A percentile compares a stretch with the other conserved stretches of the same genome.
phyloP scores from a whole-genome alignment of 352 stramenopile species.

The Globisporangium orthogonon region DNA sequence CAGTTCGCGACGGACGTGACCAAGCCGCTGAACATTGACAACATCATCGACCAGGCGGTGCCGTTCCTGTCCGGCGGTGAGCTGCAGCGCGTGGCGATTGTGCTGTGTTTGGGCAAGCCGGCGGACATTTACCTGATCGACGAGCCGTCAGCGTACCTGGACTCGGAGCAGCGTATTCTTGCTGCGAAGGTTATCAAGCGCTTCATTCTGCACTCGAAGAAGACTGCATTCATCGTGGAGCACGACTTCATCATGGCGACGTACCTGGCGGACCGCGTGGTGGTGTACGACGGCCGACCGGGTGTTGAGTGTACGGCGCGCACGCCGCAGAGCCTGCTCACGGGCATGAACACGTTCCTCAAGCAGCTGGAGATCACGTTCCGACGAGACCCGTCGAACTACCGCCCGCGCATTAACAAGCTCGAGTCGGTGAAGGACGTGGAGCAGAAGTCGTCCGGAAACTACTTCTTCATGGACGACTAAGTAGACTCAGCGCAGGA shows the following conservation, averaged over 20 bases:
- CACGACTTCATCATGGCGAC: constrained; percentile 99
- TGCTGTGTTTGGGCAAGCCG: constrained; percentile 96
- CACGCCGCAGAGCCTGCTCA: constrained; percentile 92
- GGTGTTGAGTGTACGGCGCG: constrained; percentile 97
- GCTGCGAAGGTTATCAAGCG: constrained; percentile 99
- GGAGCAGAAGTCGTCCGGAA: constrained; percentile 96
- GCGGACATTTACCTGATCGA: constrained; percentile 99
- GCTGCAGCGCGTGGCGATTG: constrained; percentile 98
- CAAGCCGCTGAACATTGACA: constrained; percentile 97
- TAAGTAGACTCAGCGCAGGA: constrained; percentile 32
- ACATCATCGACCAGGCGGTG: constrained; percentile 98
- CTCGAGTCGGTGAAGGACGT: constrained; percentile 95
- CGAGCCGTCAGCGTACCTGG: constrained; percentile 98
- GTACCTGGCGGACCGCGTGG: constrained; percentile 96
- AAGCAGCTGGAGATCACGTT: constrained; percentile 99
- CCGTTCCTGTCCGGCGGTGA: constrained; percentile 98
- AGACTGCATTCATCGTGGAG: constrained; percentile 99
- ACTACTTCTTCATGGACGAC: constrained; percentile 99
- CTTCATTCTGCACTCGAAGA: constrained; percentile 99
- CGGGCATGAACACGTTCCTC: constrained; percentile 99
- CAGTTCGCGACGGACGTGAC: constrained; percentile 99
- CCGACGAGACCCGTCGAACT: constrained; percentile 98
- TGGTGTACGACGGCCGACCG: constrained; percentile 94
- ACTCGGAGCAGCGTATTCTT: constrained; percentile 99
- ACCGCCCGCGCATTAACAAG: constrained; percentile 96